Conservation (phyloP, 192 early-diverging fungal genomes). For the Coemansia sp. region DNA sequence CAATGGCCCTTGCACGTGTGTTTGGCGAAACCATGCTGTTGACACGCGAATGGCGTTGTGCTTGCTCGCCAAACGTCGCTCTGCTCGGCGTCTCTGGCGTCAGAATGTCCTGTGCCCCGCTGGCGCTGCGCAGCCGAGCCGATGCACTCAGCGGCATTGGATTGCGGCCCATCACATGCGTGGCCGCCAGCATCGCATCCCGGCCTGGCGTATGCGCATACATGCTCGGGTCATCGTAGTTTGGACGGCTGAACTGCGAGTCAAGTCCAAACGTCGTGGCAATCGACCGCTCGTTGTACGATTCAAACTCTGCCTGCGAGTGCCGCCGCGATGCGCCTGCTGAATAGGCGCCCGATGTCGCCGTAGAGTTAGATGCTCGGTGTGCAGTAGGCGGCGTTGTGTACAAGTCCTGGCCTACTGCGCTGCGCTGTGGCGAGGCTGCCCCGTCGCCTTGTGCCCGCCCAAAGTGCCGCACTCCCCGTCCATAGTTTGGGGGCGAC, state of each 20-base stretch:
- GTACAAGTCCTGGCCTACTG: slow-evolving; percentile 19
- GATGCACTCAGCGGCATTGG: slow-evolving; percentile 3
- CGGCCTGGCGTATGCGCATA: slow-evolving; percentile 44
- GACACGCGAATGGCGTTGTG: slow-evolving; percentile 27
- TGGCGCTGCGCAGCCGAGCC: slow-evolving; percentile 14
- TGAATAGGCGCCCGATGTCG: slow-evolving; percentile 13
- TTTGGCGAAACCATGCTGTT: slow-evolving; percentile 42
- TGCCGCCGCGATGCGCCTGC: slow-evolving; percentile 14
- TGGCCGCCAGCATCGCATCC: slow-evolving; percentile 20
- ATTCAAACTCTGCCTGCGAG: slow-evolving; percentile 44
- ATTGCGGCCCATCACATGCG: slow-evolving; percentile 23
- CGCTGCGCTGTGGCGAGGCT: slow-evolving; percentile 12
- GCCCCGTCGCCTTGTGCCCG: slow-evolving; percentile 12
- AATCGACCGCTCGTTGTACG: slow-evolving; percentile 33
- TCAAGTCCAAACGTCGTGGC: slow-evolving; percentile 31
- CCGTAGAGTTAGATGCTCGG: slow-evolving; percentile 41
- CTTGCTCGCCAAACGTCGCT: slow-evolving; percentile 1
- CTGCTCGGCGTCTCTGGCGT: slow-evolving; percentile 33
- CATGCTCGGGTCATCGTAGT: slow-evolving; percentile 37
- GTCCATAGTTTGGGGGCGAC: slow-evolving; percentile 16
- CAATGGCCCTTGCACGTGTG: slow-evolving; percentile 33
- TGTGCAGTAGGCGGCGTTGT: slow-evolving; percentile 38
- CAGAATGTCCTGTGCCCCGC: slow-evolving; percentile 5
- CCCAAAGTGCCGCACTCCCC: slow-evolving; percentile 5
- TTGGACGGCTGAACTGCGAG: slow-evolving; percentile 31